Evolutionary conservation across 139 green algal species (phyloP).

Genomic region (Chlorella sorokiniana): DNA sequence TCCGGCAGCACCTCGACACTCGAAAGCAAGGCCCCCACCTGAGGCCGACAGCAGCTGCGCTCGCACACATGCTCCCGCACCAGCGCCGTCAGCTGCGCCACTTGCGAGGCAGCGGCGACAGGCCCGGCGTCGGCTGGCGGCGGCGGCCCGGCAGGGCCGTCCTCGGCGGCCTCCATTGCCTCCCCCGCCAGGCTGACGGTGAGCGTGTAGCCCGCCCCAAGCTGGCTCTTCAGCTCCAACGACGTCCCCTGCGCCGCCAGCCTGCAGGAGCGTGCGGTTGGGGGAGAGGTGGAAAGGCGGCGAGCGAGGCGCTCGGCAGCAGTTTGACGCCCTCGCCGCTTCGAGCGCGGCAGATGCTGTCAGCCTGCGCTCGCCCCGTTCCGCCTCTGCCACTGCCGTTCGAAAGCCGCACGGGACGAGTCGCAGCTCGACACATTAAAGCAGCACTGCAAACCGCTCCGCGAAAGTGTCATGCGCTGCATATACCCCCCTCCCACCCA

Average conservation of each 20-base stretch:
- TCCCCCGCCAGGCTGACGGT: slow-evolving; percentile 46
- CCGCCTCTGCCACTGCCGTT: too few relatives aligned
- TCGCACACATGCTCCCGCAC: slow-evolving; percentile 44
- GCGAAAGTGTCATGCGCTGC: too few relatives aligned
- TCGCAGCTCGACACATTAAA: too few relatives aligned
- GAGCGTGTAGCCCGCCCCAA: slow-evolving; percentile 81
- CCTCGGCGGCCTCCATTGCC: too few relatives aligned
- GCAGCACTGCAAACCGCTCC: too few relatives aligned
- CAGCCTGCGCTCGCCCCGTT: too few relatives aligned
- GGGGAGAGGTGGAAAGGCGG: neutral
- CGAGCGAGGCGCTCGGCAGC: too few relatives aligned
- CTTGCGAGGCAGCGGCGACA: neutral
- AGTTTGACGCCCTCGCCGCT: too few relatives aligned
- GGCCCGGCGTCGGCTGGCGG: neutral
- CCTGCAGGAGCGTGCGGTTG: neutral
- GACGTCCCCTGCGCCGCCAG: slow-evolving; percentile 72
- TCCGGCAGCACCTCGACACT: neutral
- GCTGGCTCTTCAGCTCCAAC: slow-evolving; percentile 73
- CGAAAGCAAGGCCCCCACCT: neutral
- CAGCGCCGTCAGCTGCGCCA: slow-evolving; percentile 16
- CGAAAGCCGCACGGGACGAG: too few relatives aligned
- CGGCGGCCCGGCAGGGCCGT: too few relatives aligned
- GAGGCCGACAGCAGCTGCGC: slow-evolving; percentile 45
- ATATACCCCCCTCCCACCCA: neutral
- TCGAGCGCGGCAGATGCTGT: too few relatives aligned